Percentiles rank a stretch among this genome's conserved stretches.
Evolutionary conservation across 2,329 filamentous ascomycete genomes (phyloP).

Genomic region (Xenoacremonium recifei): DNA sequence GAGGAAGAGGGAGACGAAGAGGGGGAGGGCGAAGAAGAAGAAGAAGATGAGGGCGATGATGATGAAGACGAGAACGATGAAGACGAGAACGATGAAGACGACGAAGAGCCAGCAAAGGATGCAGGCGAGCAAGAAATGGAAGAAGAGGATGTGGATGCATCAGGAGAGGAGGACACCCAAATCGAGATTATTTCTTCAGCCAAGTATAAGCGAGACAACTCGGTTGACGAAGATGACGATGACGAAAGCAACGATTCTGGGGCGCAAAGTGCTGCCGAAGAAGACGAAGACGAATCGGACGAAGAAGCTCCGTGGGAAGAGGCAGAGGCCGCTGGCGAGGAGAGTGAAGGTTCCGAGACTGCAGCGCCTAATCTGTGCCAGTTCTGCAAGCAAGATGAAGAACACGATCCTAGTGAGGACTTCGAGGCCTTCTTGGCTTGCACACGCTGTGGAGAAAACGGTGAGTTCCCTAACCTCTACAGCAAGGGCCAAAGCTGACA

Average conservation of each 20-base stretch:
- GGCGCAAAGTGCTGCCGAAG: conserved; percentile 48
- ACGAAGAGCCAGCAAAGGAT: conserved; percentile 49
- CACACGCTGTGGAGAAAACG: conserved; percentile 74
- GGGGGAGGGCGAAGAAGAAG: conserved; percentile 26
- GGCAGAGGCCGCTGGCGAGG: conserved; percentile 55
- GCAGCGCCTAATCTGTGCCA: conserved; percentile 52
- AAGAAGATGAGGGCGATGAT: conserved; percentile 50
- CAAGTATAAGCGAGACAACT: conserved; percentile 53
- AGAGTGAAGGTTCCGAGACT: conserved; percentile 56
- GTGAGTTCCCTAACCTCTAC: conserved; percentile 53
- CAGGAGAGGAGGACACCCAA: conserved; percentile 39
- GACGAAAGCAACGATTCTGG: background rate
- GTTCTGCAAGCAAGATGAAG: conserved; percentile 81
- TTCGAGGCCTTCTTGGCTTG: conserved; percentile 80
- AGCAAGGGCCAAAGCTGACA: conserved; percentile 34
- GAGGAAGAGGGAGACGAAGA: conserved; percentile 30
- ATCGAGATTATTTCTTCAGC: conserved; percentile 57
- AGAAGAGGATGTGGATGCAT: conserved; percentile 48
- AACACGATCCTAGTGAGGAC: conserved; percentile 77
- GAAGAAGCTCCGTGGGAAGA: conserved; percentile 49
- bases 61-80: conserved; percentile 28
- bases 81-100: conserved; percentile 51
- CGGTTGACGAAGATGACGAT: conserved; percentile 37
- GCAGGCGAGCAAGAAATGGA: conserved; percentile 22
- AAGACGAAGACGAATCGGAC: conserved; percentile 53